A percentile compares a stretch with the other conserved stretches of the same genome.
phyloP scores from a whole-genome alignment of 257 asterid species.

The Gentiana dahurica region DNA sequence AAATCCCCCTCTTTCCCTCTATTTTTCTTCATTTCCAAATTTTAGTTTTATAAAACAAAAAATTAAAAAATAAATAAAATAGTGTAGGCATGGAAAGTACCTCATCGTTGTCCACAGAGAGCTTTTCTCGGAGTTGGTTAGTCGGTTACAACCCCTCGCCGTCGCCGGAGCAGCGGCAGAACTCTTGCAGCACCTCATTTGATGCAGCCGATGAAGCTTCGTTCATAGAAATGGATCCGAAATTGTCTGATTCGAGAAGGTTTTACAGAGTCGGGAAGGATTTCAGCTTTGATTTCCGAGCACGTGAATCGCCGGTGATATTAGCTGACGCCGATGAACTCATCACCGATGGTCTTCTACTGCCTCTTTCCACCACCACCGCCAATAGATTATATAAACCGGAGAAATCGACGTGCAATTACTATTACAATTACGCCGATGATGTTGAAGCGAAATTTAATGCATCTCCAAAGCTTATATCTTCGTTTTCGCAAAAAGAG shows the following conservation, averaged over 20 bases:
- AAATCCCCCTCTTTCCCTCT: neutral
- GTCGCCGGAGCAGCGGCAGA: constrained; percentile 8
- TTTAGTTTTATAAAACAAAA: constrained; percentile 2
- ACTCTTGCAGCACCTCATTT: constrained; percentile 15
- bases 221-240: constrained; percentile 92
- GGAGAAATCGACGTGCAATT: neutral
- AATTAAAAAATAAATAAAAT: neutral
- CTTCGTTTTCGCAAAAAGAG: constrained; percentile 10
- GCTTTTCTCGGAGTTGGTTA: constrained; percentile 70
- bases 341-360: constrained; percentile 53
- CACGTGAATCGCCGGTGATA: constrained; percentile 29
- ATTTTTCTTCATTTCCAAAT: neutral
- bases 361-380: constrained; percentile 25
- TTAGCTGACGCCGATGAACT: constrained; percentile 66
- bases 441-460: neutral
- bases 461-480: constrained; percentile 3
- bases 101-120: constrained; percentile 48
- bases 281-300: constrained; percentile 58
- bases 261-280: constrained; percentile 55
- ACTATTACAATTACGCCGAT: constrained; percentile 4
- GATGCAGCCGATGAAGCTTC: constrained; percentile 39
- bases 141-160: constrained; percentile 24
- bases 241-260: constrained; percentile 68
- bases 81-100: constrained; percentile 34
- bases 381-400: constrained; percentile 6